These are phyloP conservation scores for Vaccinium darrowii DNA, from an alignment of 148 eudicot species.

Conservation along the genomic window DNA sequence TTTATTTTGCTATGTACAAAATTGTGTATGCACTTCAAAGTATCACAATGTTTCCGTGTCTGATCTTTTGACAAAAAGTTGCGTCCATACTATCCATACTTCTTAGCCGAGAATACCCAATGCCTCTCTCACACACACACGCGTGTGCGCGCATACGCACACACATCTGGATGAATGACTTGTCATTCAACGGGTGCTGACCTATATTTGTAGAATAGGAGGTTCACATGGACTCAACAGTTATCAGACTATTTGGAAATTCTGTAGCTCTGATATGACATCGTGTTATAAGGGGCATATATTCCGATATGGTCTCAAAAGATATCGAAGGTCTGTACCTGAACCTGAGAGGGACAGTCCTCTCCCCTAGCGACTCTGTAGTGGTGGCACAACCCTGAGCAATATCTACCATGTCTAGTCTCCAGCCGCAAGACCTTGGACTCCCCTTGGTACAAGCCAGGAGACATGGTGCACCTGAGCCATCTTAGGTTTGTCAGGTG, in stretches of 20 bases:
- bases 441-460: not conserved
- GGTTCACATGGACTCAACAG: not conserved
- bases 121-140: not conserved
- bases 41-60: not conserved
- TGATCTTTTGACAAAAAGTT: not conserved
- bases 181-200: not conserved
- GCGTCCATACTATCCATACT: not conserved
- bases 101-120: not conserved
- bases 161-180: not conserved
- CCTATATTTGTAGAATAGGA: not conserved
- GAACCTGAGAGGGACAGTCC: not conserved
- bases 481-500: not conserved
- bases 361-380: not conserved
- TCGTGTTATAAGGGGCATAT: not conserved
- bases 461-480: not conserved
- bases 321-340: not conserved
- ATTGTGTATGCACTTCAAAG: not conserved
- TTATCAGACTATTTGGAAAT: not conserved
- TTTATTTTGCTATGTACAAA: too few relatives aligned
- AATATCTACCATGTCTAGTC: not conserved
- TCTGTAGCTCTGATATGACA: not conserved
- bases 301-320: not conserved
- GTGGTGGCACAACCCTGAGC: not conserved
- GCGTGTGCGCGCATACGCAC: too few relatives aligned
- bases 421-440: not conserved